Evolutionary conservation across 2,329 filamentous ascomycete species (phyloP).

Genomic region (Lizonia empirigonia): DNA sequence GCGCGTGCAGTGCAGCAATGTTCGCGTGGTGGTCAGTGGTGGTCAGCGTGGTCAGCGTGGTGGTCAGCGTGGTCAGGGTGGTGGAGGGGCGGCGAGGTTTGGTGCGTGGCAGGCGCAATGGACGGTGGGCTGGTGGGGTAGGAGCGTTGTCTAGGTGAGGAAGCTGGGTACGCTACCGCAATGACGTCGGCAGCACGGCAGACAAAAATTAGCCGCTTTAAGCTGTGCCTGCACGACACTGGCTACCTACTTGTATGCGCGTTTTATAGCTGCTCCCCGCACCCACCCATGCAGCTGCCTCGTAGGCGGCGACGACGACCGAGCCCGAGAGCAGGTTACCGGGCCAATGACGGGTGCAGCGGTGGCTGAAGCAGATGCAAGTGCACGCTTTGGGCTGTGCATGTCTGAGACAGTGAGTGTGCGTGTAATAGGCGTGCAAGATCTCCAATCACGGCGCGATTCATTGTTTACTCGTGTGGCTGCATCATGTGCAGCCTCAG

Average conservation of each 20-base stretch:
- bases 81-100: slow-evolving; percentile 7
- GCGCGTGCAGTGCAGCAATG: no score
- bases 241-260: slow-evolving; percentile 6
- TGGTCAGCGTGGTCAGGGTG: no score
- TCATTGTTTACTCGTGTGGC: no score
- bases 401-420: not conserved
- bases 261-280: slow-evolving; percentile 7
- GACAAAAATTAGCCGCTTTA: slow-evolving; percentile 6
- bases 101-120: slow-evolving; percentile 13
- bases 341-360: not conserved
- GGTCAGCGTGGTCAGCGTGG: no score
- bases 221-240: slow-evolving; percentile 10
- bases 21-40: no score
- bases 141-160: slow-evolving; percentile 14
- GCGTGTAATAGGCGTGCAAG: slow-evolving; percentile 1
- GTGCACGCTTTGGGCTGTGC: not conserved
- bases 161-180: not conserved
- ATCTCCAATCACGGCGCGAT: not conserved
- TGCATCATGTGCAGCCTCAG: no score
- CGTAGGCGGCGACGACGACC: slow-evolving; percentile 7
- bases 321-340: not conserved
- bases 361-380: slow-evolving; percentile 1
- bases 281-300: slow-evolving; percentile 7
- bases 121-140: slow-evolving; percentile 13
- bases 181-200: slow-evolving; percentile 10